Conservation (phyloP, 1,139 yeast species). For the Yamadazyma triangularis region DNA sequence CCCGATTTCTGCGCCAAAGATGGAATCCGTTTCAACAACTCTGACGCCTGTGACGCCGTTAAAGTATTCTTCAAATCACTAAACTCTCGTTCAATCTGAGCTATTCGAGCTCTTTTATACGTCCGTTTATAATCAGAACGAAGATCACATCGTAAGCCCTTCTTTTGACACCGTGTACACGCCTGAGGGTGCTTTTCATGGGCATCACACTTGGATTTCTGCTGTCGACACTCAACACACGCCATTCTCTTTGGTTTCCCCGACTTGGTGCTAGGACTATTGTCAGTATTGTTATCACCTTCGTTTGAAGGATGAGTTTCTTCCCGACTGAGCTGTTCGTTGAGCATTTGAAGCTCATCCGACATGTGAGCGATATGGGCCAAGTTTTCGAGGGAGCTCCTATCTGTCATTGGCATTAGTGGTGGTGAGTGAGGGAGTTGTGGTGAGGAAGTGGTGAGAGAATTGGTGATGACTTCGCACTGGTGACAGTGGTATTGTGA, state of each 20-base stretch:
- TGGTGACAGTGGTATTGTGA: too few species aligned
- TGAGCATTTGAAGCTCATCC: constrained; percentile 34
- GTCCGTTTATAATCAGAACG: constrained; percentile 84
- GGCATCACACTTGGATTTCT: constrained; percentile 86
- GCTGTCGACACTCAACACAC: constrained; percentile 95
- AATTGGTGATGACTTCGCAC: neutral
- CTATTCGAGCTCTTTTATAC: constrained; percentile 79
- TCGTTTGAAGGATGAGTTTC: constrained; percentile 2
- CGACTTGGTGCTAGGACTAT: constrained; percentile 11
- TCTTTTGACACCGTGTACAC: constrained; percentile 75
- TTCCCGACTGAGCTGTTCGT: constrained; percentile 20
- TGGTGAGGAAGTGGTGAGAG: neutral
- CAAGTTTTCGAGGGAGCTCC: constrained; percentile 33
- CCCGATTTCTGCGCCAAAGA: too few species aligned
- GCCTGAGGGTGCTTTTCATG: constrained; percentile 73
- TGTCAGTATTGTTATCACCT: too few species aligned
- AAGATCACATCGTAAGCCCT: constrained; percentile 64
- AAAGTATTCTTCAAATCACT: constrained; percentile 59
- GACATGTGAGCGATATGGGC: constrained; percentile 47
- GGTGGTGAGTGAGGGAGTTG: neutral
- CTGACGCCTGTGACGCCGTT: constrained; percentile 48
- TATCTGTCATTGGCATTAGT: too few species aligned
- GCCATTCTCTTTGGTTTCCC: constrained; percentile 61
- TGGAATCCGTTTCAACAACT: constrained; percentile 33
- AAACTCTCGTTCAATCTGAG: constrained; percentile 79